A percentile compares a stretch with the other conserved stretches of the same genome.
Evolutionary conservation across 306 rosid genomes (phyloP).

Genomic region (Comarum palustre): DNA sequence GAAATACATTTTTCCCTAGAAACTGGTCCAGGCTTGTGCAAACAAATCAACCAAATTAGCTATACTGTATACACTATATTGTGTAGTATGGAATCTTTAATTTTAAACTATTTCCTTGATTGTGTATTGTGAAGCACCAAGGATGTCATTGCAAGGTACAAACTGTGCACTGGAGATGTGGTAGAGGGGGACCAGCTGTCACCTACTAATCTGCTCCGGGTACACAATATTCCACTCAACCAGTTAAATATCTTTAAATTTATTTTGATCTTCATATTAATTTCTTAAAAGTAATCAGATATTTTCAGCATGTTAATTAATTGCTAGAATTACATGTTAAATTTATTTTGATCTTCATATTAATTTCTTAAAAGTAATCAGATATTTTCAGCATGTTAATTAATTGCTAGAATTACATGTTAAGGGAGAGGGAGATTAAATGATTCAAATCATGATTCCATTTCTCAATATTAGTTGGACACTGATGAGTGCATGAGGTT

Average conservation of each 20-base stretch:
- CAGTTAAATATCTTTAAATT: too few relatives aligned
- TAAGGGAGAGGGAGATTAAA: not conserved
- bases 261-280: not conserved
- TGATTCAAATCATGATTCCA: not conserved
- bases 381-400: not conserved
- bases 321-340: not conserved
- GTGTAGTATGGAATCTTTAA: not conserved
- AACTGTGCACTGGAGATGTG: conserved; percentile 9
- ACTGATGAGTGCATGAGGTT: conserved; percentile 3
- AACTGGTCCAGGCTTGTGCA: not conserved
- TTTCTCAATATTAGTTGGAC: conserved; percentile 14
- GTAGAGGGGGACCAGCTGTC: conserved; percentile 21
- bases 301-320: not conserved
- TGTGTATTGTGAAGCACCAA: conserved; percentile 23
- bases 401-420: not conserved
- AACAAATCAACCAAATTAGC: not conserved
- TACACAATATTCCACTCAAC: conserved; percentile 1
- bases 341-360: not conserved
- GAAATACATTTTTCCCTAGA: not conserved
- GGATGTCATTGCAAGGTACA: conserved; percentile 35
- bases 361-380: not conserved
- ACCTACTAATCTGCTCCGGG: conserved; percentile 33
- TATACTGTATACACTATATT: not conserved
- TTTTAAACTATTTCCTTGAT: not conserved
- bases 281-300: not conserved